A percentile compares a stretch with the other conserved stretches of the same genome.
These are phyloP conservation scores for Prorocentrum cordatum DNA, from an alignment of 169 alveolate species.

Conservation along the genomic window DNA sequence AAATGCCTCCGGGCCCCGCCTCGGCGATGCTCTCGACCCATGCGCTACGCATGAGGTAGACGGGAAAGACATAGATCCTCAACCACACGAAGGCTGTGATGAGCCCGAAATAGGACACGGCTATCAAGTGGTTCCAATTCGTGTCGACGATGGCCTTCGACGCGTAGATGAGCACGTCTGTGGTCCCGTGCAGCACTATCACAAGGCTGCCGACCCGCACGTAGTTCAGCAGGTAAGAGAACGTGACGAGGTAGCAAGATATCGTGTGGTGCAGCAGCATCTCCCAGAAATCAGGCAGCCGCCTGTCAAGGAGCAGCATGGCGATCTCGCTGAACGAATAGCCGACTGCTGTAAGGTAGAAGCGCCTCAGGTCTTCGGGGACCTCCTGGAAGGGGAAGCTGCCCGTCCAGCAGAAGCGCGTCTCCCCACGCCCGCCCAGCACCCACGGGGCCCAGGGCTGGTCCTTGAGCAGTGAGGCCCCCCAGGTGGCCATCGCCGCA, in stretches of 20 bases:
- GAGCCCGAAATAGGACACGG: slow-evolving; percentile 24
- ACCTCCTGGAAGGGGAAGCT: slow-evolving; percentile 35
- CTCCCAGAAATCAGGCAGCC: slow-evolving; percentile 62
- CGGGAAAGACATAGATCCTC: slow-evolving; percentile 28
- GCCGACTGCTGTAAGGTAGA: slow-evolving; percentile 49
- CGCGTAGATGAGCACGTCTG: slow-evolving; percentile 32
- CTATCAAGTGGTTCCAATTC: background rate
- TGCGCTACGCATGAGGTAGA: slow-evolving; percentile 49
- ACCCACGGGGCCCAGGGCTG: slow-evolving; percentile 22
- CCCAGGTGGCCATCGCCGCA: slow-evolving; percentile 12
- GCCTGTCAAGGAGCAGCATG: background rate
- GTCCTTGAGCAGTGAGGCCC: slow-evolving; percentile 8
- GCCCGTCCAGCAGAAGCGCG: slow-evolving; percentile 21
- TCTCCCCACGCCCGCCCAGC: slow-evolving; percentile 8
- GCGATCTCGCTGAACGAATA: slow-evolving; percentile 14
- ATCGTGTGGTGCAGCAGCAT: slow-evolving; percentile 44
- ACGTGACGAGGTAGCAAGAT: slow-evolving; percentile 23
- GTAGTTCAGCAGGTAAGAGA: slow-evolving; percentile 24
- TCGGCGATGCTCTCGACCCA: slow-evolving; percentile 57
- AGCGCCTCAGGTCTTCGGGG: background rate
- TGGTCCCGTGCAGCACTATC: slow-evolving; percentile 21
- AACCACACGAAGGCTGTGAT: slow-evolving; percentile 19
- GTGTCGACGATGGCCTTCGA: slow-evolving; percentile 60
- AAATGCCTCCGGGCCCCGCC: background rate
- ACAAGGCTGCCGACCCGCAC: slow-evolving; percentile 48